phyloP scores from a whole-genome alignment of 352 stramenopile species.

The Aphanomyces euteiches region DNA sequence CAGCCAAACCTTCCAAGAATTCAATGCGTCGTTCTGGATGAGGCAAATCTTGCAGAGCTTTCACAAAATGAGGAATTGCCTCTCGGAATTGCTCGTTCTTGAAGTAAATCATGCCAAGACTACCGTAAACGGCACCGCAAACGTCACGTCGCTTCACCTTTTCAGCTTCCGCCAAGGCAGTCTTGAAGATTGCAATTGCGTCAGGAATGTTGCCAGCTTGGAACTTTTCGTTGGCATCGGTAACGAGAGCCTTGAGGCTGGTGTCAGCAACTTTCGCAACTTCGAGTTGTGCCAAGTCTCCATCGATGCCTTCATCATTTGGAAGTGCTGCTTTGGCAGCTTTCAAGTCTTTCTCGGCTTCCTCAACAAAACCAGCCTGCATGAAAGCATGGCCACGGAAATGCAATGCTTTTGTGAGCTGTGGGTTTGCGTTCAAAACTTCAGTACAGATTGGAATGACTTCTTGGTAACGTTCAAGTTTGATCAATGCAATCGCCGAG shows the following conservation, averaged over 20 bases:
- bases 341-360: slow-evolving; percentile 26
- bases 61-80: slow-evolving; percentile 27
- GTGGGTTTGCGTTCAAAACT: slow-evolving; percentile 20
- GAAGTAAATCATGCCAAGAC: slow-evolving; percentile 27
- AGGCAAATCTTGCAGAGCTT: slow-evolving; percentile 28
- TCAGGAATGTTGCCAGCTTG: slow-evolving; percentile 15
- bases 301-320: slow-evolving; percentile 19
- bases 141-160: slow-evolving; percentile 25
- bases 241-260: slow-evolving; percentile 18
- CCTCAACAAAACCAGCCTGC: slow-evolving; percentile 15
- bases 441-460: slow-evolving; percentile 22
- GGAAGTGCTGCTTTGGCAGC: slow-evolving; percentile 15
- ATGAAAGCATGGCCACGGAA: slow-evolving; percentile 29
- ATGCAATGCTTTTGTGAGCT: slow-evolving; percentile 23
- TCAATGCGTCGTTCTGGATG: slow-evolving; percentile 27
- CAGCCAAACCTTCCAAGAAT: slow-evolving; percentile 26
- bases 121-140: slow-evolving; percentile 28
- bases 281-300: slow-evolving; percentile 16
- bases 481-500: slow-evolving; percentile 24
- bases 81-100: slow-evolving; percentile 26
- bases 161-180: slow-evolving; percentile 15
- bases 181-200: slow-evolving; percentile 18
- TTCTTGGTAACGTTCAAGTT: slow-evolving; percentile 24
- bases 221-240: slow-evolving; percentile 24
- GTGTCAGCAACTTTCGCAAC: slow-evolving; percentile 20